A percentile compares a stretch with the other conserved stretches of the same genome.
phyloP scores from a whole-genome alignment of 1,284 basidiomycete genomes.

The Fomitopsis palustris region DNA sequence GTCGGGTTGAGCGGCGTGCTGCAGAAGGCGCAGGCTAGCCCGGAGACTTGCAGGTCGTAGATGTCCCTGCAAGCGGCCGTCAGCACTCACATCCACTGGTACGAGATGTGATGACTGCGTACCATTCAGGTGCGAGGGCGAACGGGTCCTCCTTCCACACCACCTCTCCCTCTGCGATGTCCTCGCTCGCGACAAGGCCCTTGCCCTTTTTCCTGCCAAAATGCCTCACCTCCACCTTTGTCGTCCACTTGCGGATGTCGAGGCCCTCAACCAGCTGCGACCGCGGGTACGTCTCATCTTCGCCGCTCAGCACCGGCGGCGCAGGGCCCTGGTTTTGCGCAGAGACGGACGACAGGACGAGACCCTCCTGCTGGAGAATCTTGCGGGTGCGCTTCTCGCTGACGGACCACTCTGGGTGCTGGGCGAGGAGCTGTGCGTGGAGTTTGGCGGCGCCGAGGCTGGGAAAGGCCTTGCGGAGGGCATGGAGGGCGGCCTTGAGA shows the following conservation, averaged over 20 bases:
- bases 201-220: conserved; percentile 79
- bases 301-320: neutral
- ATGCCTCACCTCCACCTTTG: conserved; percentile 64
- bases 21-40: conserved; percentile 62
- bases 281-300: conserved; percentile 37
- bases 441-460: conserved; percentile 69
- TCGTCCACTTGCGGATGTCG: conserved; percentile 57
- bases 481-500: conserved; percentile 37
- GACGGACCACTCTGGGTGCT: conserved; percentile 67
- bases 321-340: conserved; percentile 14
- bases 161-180: conserved; percentile 67
- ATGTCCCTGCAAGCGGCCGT: conserved; percentile 50
- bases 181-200: conserved; percentile 71
- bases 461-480: conserved; percentile 51
- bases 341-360: conserved; percentile 32
- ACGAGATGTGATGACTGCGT: no score
- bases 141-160: conserved; percentile 85
- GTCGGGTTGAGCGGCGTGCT: conserved; percentile 52
- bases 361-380: conserved; percentile 57
- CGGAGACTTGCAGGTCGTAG: conserved; percentile 57
- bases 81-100: no score
- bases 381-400: conserved; percentile 81
- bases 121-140: conserved; percentile 71
- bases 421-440: conserved; percentile 55
- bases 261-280: conserved; percentile 68